Base-by-base conservation (phyloP, 2,329 filamentous ascomycete genomes). In the Fusarium sambucinum region DNA sequence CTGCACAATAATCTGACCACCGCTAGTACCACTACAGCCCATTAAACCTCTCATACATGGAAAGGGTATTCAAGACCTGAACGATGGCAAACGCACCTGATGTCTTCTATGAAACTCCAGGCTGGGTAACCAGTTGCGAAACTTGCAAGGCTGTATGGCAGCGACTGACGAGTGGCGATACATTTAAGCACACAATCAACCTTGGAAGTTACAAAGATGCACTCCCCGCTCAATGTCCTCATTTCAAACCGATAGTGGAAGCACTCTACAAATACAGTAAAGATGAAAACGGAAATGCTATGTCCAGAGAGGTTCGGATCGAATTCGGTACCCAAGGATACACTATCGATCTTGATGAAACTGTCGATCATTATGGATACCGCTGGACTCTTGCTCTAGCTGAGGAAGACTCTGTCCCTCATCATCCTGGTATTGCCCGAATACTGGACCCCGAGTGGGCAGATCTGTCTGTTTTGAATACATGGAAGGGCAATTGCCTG, bases 401-500 rank as follows among this genome's bases (percentile, higher is more conserved):
- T 29, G 23, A 38, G 5, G 2, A 50, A 6, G 32, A 19, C 6
- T 21, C 13, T 12, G n/a, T 12, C 4, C 7, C 33, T 4, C 3
- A 30, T 1, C 42, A 45, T 14, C 42, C 42, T 0, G 47, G 33
- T 13, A 51, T 23, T 13, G 6, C 4, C 9, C 32, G 47, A 2
- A 4, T 35, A 16, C n/a, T 38, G 2, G 23, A 51, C 6, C 17
- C 33, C 7, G 4, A 40, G 27, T 51, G 47, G 47, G 47, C 47
- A 9, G 47, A 51, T 2, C 5, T 51, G 1, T 2, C 6, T 12
- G 32, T 51, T 5, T 19, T 51, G 0, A 35, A 25, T 1, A 46
- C 21, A 3, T 68, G 55, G 63, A 68, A 64, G 2, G 0, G 55
- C 0, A 27, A 3, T 0, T 68, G 52, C 12, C 5, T 58, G 1